Evolutionary conservation across 163 green algal genomes (phyloP), one percentile per base, ranked within the genome.

Genomic region (Chloromonas sp.): DNA sequence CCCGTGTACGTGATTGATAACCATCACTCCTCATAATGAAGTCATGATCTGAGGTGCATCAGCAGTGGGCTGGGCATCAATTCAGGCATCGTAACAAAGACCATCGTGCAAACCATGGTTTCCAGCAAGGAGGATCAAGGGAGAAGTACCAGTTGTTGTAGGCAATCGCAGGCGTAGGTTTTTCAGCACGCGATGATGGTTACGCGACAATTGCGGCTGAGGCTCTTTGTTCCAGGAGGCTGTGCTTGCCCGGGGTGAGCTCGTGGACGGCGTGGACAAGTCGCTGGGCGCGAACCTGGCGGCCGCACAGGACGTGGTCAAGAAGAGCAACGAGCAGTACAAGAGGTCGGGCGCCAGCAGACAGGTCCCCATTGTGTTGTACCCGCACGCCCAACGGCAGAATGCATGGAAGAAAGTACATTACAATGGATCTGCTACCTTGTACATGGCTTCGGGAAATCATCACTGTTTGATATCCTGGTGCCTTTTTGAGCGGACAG

Each of bases 261-360:
- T 96, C 79, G 86, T 97, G 82, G 91, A 94, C 8, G 87, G 86
- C 14, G 88, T 93, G 1, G 94, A 97, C 70, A 71, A 60, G n/a
- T 84, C 86, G 2, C 84, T 96, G 36, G 89, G 91, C 3, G 79
- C 86, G 57, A 95, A 87, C 82, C 79, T 89, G 15, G 76, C 66
- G 0, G 87, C 85, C 70, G 86, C 89, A 1, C 83, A 87, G 15
- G 60, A 78, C 5, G 88, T 89, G 57, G 78, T 66, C 14, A 79
- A 79, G 2, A 87, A 87, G 82, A 87, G 86, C 15, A 89, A 89
- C 78, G 77, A 90, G 88, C 89, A 90, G 79, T 83, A 89, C 88
- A 89, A 86, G 84, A 81, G 83, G 86, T 89, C 59, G 15, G 85
- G 8, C 3, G 15, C 13, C 14, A 60, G 79, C 1, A 60, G 58